Conservation (phyloP, 2,329 filamentous ascomycete genomes). For the Aspergillus sojae region DNA sequence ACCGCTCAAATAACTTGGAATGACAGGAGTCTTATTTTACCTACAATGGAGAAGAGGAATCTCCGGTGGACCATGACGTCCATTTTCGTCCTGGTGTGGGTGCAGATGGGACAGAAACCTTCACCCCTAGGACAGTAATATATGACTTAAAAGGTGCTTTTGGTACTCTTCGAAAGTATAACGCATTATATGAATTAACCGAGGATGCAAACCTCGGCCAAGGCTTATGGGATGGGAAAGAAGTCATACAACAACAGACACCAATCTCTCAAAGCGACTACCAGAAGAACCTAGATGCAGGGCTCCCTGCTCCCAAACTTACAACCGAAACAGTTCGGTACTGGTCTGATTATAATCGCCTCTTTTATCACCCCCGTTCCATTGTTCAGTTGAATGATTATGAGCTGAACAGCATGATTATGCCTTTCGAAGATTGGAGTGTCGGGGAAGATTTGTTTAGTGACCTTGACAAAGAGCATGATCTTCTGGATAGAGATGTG, state of each 20-base stretch:
- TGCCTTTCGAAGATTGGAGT: constrained; percentile 78
- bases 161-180: constrained; percentile 82
- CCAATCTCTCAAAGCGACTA: constrained; percentile 73
- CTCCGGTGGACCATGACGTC: constrained; percentile 76
- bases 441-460: constrained; percentile 75
- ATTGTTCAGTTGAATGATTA: constrained; percentile 86
- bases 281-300: constrained; percentile 76
- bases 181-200: constrained; percentile 76
- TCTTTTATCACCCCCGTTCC: constrained; percentile 90
- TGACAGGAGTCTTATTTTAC: constrained; percentile 94
- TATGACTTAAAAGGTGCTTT: constrained; percentile 96
- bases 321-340: constrained; percentile 76
- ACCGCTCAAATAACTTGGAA: neutral
- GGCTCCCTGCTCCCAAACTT: constrained; percentile 64
- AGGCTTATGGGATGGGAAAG: constrained; percentile 61
- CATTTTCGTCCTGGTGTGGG: constrained; percentile 85
- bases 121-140: constrained; percentile 84
- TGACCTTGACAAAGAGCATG: constrained; percentile 75
- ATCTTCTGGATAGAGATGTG: constrained; percentile 87
- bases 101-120: constrained; percentile 84
- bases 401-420: constrained; percentile 75
- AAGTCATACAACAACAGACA: constrained; percentile 68
- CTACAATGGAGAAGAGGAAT: constrained; percentile 69
- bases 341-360: constrained; percentile 93
- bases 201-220: constrained; percentile 38